Conservation (phyloP, 1,284 basidiomycete genomes). For the Hemileia vastatrix region DNA sequence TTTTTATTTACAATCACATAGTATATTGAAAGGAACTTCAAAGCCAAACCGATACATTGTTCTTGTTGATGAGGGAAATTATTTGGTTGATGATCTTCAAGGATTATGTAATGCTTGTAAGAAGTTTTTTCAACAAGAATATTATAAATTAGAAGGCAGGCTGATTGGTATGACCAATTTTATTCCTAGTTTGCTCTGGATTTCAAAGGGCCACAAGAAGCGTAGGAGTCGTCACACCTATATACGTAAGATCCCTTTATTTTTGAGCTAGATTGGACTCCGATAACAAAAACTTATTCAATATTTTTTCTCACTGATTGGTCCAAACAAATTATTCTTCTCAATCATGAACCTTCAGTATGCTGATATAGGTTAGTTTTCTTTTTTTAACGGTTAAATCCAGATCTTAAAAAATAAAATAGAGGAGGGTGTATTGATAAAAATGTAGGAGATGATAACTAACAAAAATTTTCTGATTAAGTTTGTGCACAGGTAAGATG, state of each 20-base stretch:
- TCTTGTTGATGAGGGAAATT: slow-evolving; percentile 9
- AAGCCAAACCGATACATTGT: slow-evolving; percentile 11
- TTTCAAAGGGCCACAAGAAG: slow-evolving; percentile 16
- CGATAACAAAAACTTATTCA: neutral
- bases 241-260: slow-evolving; percentile 1
- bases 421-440: neutral
- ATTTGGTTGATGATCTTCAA: slow-evolving; percentile 8
- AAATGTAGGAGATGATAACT: no score
- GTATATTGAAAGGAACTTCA: slow-evolving; percentile 13
- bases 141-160: neutral
- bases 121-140: neutral
- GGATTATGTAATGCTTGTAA: slow-evolving; percentile 4
- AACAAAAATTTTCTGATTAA: neutral
- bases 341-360: slow-evolving; percentile 6
- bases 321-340: neutral
- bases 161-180: neutral
- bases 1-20: slow-evolving; percentile 13
- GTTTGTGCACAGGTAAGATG: slow-evolving; percentile 4
- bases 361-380: slow-evolving; percentile 18
- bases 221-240: slow-evolving; percentile 12
- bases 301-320: neutral
- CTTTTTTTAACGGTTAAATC: neutral
- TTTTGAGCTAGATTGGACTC: neutral
- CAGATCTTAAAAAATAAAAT: neutral
- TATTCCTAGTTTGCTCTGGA: slow-evolving; percentile 1